Percentiles rank a stretch among this genome's conserved stretches.
These are phyloP conservation scores for Nannochloropsis gaditana DNA, from an alignment of 108 stramenopile genomes.

Conservation along the genomic window DNA sequence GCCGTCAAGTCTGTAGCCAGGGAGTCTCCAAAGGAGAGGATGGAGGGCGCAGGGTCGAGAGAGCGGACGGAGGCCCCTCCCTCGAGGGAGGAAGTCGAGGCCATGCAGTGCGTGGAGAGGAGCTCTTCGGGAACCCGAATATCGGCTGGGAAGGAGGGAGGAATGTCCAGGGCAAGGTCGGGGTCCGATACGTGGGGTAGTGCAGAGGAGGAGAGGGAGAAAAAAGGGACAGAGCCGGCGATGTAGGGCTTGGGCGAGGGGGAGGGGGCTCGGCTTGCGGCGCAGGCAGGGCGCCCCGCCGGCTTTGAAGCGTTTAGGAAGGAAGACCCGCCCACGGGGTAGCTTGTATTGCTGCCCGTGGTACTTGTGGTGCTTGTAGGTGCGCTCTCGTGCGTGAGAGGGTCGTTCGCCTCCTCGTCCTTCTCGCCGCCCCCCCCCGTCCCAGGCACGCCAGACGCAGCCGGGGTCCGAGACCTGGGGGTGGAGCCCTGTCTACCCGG, in stretches of 20 bases:
- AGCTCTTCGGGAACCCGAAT: not conserved
- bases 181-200: no score
- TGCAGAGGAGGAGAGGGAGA: not conserved
- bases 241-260: not conserved
- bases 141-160: not conserved
- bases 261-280: not conserved
- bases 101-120: slow-evolving; percentile 10
- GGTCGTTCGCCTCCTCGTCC: not conserved
- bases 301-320: no score
- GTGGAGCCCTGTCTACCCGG: no score
- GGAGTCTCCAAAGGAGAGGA: slow-evolving; percentile 1
- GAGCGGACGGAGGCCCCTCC: not conserved
- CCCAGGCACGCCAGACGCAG: no score
- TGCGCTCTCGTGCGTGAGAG: not conserved
- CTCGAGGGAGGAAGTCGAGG: not conserved
- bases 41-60: slow-evolving; percentile 9
- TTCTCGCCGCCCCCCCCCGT: not conserved
- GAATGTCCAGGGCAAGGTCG: not conserved
- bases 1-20: slow-evolving; percentile 14
- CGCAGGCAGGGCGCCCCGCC: no score
- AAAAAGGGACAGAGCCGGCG: not conserved
- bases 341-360: not conserved
- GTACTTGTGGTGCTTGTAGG: not conserved
- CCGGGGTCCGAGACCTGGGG: no score
- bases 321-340: no score